Evolutionary conservation across 164 flowering plant genomes (phyloP), one percentile per base, ranked within the genome.

Genomic region (Vitis amurensis): DNA sequence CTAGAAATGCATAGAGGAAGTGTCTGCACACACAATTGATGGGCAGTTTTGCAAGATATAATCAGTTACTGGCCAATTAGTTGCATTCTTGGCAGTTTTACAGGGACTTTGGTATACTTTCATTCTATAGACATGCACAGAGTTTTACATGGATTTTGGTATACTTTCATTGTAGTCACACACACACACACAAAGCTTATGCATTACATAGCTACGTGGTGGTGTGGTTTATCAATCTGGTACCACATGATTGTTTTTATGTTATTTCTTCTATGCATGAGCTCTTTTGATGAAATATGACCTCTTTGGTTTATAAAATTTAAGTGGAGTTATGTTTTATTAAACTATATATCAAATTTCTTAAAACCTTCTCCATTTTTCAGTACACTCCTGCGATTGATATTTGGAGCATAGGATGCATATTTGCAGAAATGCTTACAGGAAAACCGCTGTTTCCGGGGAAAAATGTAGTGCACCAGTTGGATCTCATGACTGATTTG

Each of bases 331-430:
- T 13, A 50, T 64, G 13, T 12, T 53, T 51, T 51, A 19, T 50
- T 8, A 50, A 8, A 50, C 3, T 51, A 29, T 51, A 27, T 11
- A 10, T 51, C 50, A 13, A 55, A 29, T 30, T 71, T 15, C 55
- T 64, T 11, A 59, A 44, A 56, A 31, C n/a, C 16, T 56, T 53
- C 51, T 58, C 61, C 19, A 16, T 68, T 68, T 64, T 71, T 59
- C 83, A 86, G 89, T 86, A 86, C 53, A 86, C 89, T 6, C 89
- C 89, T 67, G 89, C 83, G 50, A 86, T 86, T 69, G 89, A 86
- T 76, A 81, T 79, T 59, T 86, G 89, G 89, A 86, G 89, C 79
- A 84, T 86, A 70, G 89, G 89, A 74, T 86, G 89, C 80, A 86
- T 86, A 71, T 86, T 86, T 79, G 89, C 89, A 1, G 89, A 86